Evolutionary conservation across 2,329 filamentous ascomycete genomes (phyloP), one percentile per base, ranked within the genome.

Genomic region (Ascomycota sp.): DNA sequence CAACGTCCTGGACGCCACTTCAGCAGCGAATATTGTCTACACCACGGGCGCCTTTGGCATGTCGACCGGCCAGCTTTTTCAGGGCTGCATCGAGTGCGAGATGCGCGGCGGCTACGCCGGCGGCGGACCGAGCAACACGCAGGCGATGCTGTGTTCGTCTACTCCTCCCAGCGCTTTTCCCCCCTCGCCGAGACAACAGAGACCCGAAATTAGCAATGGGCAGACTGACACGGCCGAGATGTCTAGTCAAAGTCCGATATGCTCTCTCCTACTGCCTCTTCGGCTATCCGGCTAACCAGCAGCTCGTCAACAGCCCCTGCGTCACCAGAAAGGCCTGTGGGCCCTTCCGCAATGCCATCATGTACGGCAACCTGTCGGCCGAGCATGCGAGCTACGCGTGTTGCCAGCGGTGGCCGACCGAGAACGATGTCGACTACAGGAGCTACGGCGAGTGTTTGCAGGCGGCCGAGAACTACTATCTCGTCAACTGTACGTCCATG

Each of bases 241-340:
- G n/a, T n/a, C n/a, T n/a, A 72, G 67, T 71, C 37, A 74, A 74
- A 37, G 37, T 72, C 30, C 57, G 69, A 41, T 72, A 60, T 40
- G 55, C 65, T 5, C 37, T 62, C 2, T 62, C 61, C 2, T 59
- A 60, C 39, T 75, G 70, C 40, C 39, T 74, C 1, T 74, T 58
- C 34, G 62, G 61, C 2, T 44, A 47, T 5, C 59, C 59, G 0
- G 47, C 53, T 20, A 59, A 64, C 31, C 39, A 52, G 2, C 37
- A 55, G 8, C 42, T 52, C 8, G 45, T 45, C 2, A 47, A 52
- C 32, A 61, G 48, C 8, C 65, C 61, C 7, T 66, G 69, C 37
- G 47, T 59, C 9, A 73, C 64, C 25, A 55, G 50, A 23, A 59
- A 53, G 25, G 63, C 66, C 3, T 75, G 69, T 37, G 61, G 47